Evolutionary conservation across 805 yeast species (phyloP), one percentile per base, ranked within the genome.

Genomic region (Candida glaebosa): DNA sequence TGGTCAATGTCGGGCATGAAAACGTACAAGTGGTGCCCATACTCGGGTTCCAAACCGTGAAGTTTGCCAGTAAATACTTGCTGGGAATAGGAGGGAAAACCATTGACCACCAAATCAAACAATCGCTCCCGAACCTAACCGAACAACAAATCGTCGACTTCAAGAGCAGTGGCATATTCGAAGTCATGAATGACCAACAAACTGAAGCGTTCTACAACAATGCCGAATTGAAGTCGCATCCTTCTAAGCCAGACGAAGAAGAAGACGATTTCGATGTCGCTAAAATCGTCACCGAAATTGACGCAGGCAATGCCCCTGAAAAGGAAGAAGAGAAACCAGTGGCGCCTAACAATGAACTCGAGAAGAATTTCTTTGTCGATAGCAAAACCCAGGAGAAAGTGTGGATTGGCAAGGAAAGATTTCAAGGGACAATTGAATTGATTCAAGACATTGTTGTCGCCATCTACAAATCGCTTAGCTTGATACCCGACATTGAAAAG

Each of bases 391-490:
- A 87, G 3, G 67, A 74, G 37, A 65, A 66, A 41, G 57, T 85
- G n/a, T 67, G 68, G 5, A 79, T 91, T n/a, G 98, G 98, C 2
- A 85, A 82, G 45, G 96, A 89, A 65, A 73, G 98, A 52, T 91
- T 91, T 62, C 82, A 78, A 57, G 98, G 97, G 1, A 69, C 84
- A 28, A 79, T 75, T 35, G 70, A 64, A 17, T 71, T 91, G 40
- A 72, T 91, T 25, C 68, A 63, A 3, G 55, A 57, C 17, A 71
- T 91, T 16, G 73, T 84, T 3, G 65, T 63, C 15, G 73, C 75
- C 2, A 73, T 87, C 2, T 79, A 78, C 37, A 61, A 65, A 20
- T 67, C 79, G 0, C 61, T 87, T 39, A 53, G 60, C n/a, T 69
- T 70, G 41, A 71, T 91, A 14, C 82, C 79, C 25, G 91, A 86